phyloP scores from a whole-genome alignment of 352 stramenopile genomes.

The Pythium sp. region DNA sequence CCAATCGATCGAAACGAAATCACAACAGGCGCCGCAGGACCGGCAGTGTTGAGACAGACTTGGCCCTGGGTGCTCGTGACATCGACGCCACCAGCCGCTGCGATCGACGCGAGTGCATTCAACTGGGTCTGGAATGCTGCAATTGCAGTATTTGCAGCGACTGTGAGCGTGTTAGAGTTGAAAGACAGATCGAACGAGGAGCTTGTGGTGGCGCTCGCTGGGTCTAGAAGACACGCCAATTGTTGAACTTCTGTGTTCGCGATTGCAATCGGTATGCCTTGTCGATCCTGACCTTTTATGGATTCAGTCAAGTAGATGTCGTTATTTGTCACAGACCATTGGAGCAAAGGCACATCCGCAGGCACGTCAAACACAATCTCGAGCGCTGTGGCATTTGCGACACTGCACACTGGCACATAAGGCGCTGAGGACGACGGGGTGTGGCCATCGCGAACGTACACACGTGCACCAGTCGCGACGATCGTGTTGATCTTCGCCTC shows the following conservation, averaged over 20 bases:
- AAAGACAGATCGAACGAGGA: slow-evolving; percentile 58
- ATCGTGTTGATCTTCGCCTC: slow-evolving; percentile 53
- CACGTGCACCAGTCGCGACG: slow-evolving; percentile 35
- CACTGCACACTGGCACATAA: slow-evolving; percentile 62
- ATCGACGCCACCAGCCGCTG: slow-evolving; percentile 42
- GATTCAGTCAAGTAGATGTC: slow-evolving; percentile 62
- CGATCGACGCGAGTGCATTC: slow-evolving; percentile 44
- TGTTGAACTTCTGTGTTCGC: slow-evolving; percentile 60
- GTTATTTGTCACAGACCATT: slow-evolving; percentile 52
- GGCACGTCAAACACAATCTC: slow-evolving; percentile 69
- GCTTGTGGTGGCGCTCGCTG: slow-evolving; percentile 19
- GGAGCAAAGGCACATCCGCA: slow-evolving; percentile 40
- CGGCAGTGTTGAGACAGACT: slow-evolving; percentile 30
- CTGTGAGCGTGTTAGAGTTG: slow-evolving; percentile 26
- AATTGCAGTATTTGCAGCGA: slow-evolving; percentile 36
- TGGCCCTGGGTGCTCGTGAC: slow-evolving; percentile 34
- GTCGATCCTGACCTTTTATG: slow-evolving; percentile 40
- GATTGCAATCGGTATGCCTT: slow-evolving; percentile 36
- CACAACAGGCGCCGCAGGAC: slow-evolving; percentile 25
- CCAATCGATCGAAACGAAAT: slow-evolving; percentile 53
- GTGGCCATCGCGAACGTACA: slow-evolving; percentile 36
- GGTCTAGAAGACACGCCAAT: slow-evolving; percentile 47
- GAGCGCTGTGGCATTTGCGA: slow-evolving; percentile 32
- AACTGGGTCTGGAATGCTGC: slow-evolving; percentile 42
- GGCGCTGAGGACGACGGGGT: slow-evolving; percentile 20